A percentile compares a stretch with the other conserved stretches of the same genome.
phyloP scores from a whole-genome alignment of 2,329 filamentous ascomycete genomes.

The Hymenoscyphus scutula region DNA sequence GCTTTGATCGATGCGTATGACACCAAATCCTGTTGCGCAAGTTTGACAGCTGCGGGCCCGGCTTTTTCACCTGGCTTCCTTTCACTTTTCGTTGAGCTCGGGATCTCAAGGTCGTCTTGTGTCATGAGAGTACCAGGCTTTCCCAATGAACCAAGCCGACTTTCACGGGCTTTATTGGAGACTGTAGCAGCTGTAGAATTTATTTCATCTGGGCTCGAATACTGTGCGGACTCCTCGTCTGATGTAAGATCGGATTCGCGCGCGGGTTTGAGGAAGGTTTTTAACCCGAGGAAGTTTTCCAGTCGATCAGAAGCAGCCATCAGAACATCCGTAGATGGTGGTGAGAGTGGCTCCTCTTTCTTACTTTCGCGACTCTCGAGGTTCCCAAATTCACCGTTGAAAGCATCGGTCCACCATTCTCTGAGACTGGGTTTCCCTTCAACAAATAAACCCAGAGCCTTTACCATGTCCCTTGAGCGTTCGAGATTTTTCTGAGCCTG shows the following conservation, averaged over 20 bases:
- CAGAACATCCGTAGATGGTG: background rate
- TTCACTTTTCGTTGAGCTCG: background rate
- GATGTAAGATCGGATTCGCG: background rate
- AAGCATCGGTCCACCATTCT: conserved; percentile 18
- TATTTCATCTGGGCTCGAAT: background rate
- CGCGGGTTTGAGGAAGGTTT: background rate
- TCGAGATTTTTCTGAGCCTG: conserved; percentile 49
- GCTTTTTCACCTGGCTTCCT: background rate
- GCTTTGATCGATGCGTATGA: conserved; percentile 5
- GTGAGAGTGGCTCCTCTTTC: background rate
- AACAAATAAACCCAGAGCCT: conserved; percentile 51
- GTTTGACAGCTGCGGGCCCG: no score
- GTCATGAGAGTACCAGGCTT: background rate
- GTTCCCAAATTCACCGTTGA: background rate
- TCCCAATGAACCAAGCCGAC: background rate
- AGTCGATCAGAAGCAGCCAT: background rate
- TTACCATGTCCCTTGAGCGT: conserved; percentile 50
- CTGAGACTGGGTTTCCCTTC: conserved; percentile 43
- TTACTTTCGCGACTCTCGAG: background rate
- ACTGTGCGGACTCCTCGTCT: background rate
- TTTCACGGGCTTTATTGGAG: background rate
- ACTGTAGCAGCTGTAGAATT: conserved; percentile 1
- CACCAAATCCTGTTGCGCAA: background rate
- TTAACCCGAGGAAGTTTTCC: no score
- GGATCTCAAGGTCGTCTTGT: background rate